Evolutionary conservation across 73 alveolate genomes (phyloP).

Genomic region (Tetrahymena borealis): DNA sequence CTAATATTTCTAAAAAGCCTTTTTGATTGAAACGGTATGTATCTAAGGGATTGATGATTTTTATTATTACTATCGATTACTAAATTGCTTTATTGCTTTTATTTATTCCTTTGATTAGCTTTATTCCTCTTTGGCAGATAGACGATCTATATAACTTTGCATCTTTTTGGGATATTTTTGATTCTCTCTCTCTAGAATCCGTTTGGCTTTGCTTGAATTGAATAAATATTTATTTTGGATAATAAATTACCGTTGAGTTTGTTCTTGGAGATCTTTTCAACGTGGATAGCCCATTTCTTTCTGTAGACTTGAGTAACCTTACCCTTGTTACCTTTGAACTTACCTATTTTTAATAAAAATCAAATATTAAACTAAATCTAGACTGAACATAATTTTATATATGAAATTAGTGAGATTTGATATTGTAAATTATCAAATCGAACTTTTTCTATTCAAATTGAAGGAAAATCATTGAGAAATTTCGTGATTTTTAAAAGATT

Average conservation of each 20-base stretch:
- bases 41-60: too few species aligned
- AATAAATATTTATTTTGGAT: conserved; percentile 17
- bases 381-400: too few species aligned
- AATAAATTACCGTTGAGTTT: conserved; percentile 65
- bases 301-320: conserved; percentile 89
- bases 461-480: not conserved
- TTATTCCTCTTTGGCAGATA: too few species aligned
- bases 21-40: too few species aligned
- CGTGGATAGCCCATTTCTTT: conserved; percentile 85
- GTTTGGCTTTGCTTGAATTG: conserved; percentile 55
- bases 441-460: not conserved
- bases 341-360: conserved; percentile 56
- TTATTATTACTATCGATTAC: too few species aligned
- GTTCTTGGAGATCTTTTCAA: conserved; percentile 81
- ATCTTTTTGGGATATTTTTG: not conserved
- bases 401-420: not conserved
- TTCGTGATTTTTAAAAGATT: not conserved
- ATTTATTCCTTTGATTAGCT: too few species aligned
- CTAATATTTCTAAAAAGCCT: too few species aligned
- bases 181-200: not conserved
- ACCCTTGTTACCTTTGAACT: conserved; percentile 81
- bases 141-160: too few species aligned
- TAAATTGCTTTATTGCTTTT: too few species aligned
- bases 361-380: conserved; percentile 44
- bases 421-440: not conserved